Evolutionary conservation across 2,329 filamentous ascomycete genomes (phyloP).

Genomic region (Ceratocystis eucalypticola): DNA sequence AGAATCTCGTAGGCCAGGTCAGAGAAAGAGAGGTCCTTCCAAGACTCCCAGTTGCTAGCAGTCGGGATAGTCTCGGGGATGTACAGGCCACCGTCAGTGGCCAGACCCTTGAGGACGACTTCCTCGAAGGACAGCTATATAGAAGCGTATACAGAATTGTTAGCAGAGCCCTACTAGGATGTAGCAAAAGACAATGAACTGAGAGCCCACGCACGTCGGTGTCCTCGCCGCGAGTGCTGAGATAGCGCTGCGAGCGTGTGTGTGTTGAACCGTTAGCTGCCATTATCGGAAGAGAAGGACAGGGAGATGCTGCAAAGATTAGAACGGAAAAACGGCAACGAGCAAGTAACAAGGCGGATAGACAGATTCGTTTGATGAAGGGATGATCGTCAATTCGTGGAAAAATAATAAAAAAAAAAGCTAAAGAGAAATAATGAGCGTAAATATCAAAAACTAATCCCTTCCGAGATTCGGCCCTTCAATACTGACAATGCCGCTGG

Average conservation of each 20-base stretch:
- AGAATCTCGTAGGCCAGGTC: slow-evolving; percentile 77
- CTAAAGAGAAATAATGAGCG: not conserved
- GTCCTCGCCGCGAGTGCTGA: slow-evolving; percentile 40
- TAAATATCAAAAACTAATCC: not conserved
- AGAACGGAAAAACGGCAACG: too few species aligned
- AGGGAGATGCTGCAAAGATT: not conserved
- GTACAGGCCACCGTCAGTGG: slow-evolving; percentile 75
- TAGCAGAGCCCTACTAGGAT: slow-evolving; percentile 1
- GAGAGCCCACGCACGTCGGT: slow-evolving; percentile 29
- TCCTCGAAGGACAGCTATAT: slow-evolving; percentile 73
- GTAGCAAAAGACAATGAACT: not conserved
- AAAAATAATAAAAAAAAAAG: not conserved
- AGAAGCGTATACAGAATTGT: slow-evolving; percentile 3
- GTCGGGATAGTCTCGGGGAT: slow-evolving; percentile 70
- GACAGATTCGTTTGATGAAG: not conserved
- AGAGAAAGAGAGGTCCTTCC: slow-evolving; percentile 65
- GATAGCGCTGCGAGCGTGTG: slow-evolving; percentile 36
- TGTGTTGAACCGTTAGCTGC: slow-evolving; percentile 32
- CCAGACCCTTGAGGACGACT: slow-evolving; percentile 78
- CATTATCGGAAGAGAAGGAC: slow-evolving; percentile 25
- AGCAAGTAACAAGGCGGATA: not conserved
- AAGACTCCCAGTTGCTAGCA: slow-evolving; percentile 52
- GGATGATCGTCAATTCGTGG: not conserved
- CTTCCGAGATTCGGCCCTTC: slow-evolving; percentile 17
- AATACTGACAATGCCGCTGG: slow-evolving; percentile 1